Percentiles rank a stretch among this genome's conserved stretches.
Evolutionary conservation across 768 basidiomycete species (phyloP).

Genomic region (Lactarius quietus): DNA sequence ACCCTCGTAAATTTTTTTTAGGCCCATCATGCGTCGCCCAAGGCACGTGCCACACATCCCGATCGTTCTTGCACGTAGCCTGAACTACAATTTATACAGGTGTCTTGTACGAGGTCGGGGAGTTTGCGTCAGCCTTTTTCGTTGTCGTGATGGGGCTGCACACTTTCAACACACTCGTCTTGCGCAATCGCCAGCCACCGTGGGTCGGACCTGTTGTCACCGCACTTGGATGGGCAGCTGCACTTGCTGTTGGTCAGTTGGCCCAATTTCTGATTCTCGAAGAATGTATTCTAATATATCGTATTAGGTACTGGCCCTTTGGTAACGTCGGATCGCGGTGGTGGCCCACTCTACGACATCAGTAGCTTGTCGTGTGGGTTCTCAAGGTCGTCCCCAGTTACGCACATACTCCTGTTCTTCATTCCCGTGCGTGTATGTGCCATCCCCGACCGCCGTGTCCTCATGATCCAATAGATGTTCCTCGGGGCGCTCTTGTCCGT

Average conservation of each 20-base stretch:
- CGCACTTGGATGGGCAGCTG: conserved; percentile 51
- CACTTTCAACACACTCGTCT: conserved; percentile 61
- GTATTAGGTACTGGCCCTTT: conserved; percentile 25
- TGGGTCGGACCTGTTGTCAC: conserved; percentile 45
- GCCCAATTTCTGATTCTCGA: neutral
- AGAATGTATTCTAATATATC: conserved; percentile 9
- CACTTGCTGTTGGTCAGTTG: conserved; percentile 48
- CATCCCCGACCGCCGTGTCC: neutral
- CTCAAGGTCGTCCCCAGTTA: conserved; percentile 38
- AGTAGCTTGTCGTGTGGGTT: conserved; percentile 53
- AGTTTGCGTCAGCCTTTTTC: conserved; percentile 61
- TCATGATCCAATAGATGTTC: conserved; percentile 45
- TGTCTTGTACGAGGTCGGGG: conserved; percentile 56
- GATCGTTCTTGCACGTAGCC: conserved; percentile 1
- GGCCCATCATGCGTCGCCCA: conserved; percentile 46
- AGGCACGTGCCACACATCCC: conserved; percentile 40
- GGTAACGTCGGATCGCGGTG: conserved; percentile 37
- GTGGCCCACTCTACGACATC: conserved; percentile 49
- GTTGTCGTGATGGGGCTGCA: conserved; percentile 62
- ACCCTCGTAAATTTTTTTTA: neutral
- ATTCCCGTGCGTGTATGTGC: conserved; percentile 48
- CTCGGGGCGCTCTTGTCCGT: conserved; percentile 53
- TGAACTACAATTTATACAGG: conserved; percentile 36
- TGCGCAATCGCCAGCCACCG: conserved; percentile 49
- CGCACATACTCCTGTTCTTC: conserved; percentile 52